A percentile compares a stretch with the other conserved stretches of the same genome.
Conservation (phyloP, 768 basidiomycete species). For the Leccinellum albellum region DNA sequence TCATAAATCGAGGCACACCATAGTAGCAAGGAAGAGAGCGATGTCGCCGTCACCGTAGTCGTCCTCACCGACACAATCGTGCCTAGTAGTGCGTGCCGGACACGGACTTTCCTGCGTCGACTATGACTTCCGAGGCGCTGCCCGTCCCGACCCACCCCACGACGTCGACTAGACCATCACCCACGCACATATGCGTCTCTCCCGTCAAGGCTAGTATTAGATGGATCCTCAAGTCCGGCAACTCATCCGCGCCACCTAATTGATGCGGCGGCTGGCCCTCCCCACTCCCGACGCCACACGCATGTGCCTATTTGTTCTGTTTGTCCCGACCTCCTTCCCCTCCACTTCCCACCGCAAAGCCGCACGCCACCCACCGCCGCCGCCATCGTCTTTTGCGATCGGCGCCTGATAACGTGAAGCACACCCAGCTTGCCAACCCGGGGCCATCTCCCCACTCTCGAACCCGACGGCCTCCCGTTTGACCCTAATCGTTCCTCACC, state of each 20-base stretch:
- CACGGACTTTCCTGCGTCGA: too few species aligned
- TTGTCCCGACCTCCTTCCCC: not conserved
- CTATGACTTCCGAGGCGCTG: not conserved
- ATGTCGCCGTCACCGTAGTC: not conserved
- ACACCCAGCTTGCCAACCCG: too few species aligned
- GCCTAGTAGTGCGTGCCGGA: not conserved
- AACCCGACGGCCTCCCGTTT: not conserved
- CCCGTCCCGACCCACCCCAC: not conserved
- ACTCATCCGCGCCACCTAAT: not conserved
- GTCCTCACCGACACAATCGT: not conserved
- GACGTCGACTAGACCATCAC: too few species aligned
- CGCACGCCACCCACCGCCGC: not conserved
- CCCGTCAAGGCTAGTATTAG: not conserved
- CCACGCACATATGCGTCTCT: not conserved
- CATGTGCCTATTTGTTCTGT: not conserved
- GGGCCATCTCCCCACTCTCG: not conserved
- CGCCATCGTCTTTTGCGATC: not conserved
- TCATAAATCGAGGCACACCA: not conserved
- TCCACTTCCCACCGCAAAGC: not conserved
- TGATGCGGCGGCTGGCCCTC: too few species aligned
- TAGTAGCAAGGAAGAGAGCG: not conserved
- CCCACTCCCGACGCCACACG: not conserved
- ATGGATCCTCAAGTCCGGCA: not conserved
- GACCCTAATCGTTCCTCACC: not conserved
- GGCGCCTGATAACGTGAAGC: too few species aligned